Conservation (phyloP, 1,139 yeast genomes). For the Taphrina wiesneri region DNA sequence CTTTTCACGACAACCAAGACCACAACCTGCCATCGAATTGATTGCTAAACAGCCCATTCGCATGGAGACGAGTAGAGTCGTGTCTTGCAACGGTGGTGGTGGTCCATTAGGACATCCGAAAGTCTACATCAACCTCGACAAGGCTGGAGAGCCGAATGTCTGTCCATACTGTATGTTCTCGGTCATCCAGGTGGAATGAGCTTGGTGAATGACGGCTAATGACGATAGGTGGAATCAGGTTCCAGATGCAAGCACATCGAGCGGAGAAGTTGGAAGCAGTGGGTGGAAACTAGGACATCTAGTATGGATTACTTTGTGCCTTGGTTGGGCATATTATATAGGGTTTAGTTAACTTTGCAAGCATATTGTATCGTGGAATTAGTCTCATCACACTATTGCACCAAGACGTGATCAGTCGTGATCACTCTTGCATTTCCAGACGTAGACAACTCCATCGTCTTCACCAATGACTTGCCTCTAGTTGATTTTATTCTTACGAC, state of each 20-base stretch:
- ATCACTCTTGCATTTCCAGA: not conserved
- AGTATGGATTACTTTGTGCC: not conserved
- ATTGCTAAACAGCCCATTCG: slow-evolving; percentile 73
- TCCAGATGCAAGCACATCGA: slow-evolving; percentile 31
- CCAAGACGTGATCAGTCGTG: not conserved
- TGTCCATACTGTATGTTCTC: slow-evolving; percentile 66
- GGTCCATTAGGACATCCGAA: slow-evolving; percentile 84
- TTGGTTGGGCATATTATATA: not conserved
- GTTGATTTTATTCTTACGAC: too few species aligned
- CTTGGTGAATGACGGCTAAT: not conserved
- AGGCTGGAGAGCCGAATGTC: slow-evolving; percentile 61
- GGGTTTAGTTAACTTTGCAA: not conserved
- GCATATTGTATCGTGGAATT: not conserved
- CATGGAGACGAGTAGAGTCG: slow-evolving; percentile 62
- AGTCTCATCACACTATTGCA: not conserved
- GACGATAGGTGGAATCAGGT: slow-evolving; percentile 27
- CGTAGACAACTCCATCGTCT: too few species aligned
- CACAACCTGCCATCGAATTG: slow-evolving; percentile 81
- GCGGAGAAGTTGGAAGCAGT: slow-evolving; percentile 29
- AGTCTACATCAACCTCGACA: slow-evolving; percentile 76
- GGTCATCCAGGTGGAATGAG: too few species aligned
- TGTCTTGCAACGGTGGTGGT: slow-evolving; percentile 82
- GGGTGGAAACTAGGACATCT: slow-evolving; percentile 14
- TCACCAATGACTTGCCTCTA: too few species aligned
- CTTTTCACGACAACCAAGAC: slow-evolving; percentile 63